Base-by-base conservation (phyloP, 1,284 basidiomycete species). In the Ganoderma meredithae region DNA sequence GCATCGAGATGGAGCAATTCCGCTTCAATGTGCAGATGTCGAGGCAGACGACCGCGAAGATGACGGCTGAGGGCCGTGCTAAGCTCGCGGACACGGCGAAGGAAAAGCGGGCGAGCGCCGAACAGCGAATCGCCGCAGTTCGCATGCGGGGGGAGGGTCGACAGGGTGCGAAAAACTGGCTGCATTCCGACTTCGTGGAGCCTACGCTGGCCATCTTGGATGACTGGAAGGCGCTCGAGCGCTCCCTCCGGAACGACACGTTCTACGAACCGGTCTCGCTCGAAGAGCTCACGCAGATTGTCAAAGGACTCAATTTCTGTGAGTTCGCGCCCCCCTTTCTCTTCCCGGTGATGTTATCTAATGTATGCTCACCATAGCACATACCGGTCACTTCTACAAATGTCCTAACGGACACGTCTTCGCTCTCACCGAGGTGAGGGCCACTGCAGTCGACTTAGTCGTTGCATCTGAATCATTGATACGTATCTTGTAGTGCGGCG, bases 401-500 rank as follows among this genome's bases (percentile, higher is more conserved):
- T 77, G 76, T 33, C 70, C 69, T 12, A 76, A 75, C 31, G 76
- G 76, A 2, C 76, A 76, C 56, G 68, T 71, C 13, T 77, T 73
- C 47, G 74, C 76, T 52, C 76, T 77, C 52, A 66, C 65, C 0
- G 75, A 77, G n/a, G 76, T 77, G 9, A 39, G 43, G 49, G 72
- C 71, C 41, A 7, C 3, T 39, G 36, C 36, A 39, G 10, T 39
- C 36, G 36, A 10, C 36, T 39, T 39, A 10, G 10, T 39, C 10
- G 1, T 39, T 8, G 36, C 36, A 39, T 39, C 36, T 39, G 36
- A 39, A 39, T 62, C 17, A 17, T 17, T 43, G 17, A 43, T 6
- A n/a, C n/a, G n/a, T n/a, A 17, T 17, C 13, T 17, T 49, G 43
- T 22, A 90, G 86, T 88, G 88, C 65, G 86, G 88, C 56, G 87